Base-by-base conservation (phyloP, 163 green algal species). In the Trebouxiophyceae sp. region DNA sequence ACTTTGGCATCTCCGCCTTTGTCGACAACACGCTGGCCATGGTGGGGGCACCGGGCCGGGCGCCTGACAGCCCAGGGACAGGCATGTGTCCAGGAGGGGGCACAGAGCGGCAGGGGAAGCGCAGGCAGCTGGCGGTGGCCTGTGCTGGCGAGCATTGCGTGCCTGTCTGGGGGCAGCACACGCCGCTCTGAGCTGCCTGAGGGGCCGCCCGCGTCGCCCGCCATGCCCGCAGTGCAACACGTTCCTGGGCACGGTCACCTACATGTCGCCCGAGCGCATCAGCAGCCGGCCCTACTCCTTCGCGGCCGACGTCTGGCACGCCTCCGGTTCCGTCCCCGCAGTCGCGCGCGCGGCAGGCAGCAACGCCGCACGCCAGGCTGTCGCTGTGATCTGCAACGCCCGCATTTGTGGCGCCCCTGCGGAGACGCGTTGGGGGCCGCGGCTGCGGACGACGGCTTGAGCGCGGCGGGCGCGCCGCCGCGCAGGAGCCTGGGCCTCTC, bases 231-330 rank as follows among this genome's bases (percentile, higher is more conserved):
- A 90, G 86, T 97, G 90, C 75, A 70, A 89, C 57, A 97, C 92
- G 1, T 97, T 96, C 71, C 72, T 90, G 22, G 92, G 92, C 54
- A 97, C 93, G 0, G 87, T 97, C 27, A 96, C 89, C 1, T 98
- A 98, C 83, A 98, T 98, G 93, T 93, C 84, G 0, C 92, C 92
- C 0, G 92, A 98, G 80, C 84, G 92, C 27, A 89, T 97, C 61
- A 87, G 96, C 64, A 90, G 86, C 60, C 58, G 84, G 69, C 77
- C 87, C 6, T 98, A 98, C 81, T 89, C 81, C 27, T 97, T 91
- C 64, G 76, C 85, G 3, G 83, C 87, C 1, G 92, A 98, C 79
- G 90, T 98, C 57, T 98, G 92, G 92, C 84, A 27, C 31, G 69
- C 26, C 27, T 34, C 8, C 50, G 16, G 16, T 54, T 54, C 45